Percentiles rank a stretch among this genome's conserved stretches.
phyloP scores from a whole-genome alignment of 129 eudicot species.

The Flaveria robusta region DNA sequence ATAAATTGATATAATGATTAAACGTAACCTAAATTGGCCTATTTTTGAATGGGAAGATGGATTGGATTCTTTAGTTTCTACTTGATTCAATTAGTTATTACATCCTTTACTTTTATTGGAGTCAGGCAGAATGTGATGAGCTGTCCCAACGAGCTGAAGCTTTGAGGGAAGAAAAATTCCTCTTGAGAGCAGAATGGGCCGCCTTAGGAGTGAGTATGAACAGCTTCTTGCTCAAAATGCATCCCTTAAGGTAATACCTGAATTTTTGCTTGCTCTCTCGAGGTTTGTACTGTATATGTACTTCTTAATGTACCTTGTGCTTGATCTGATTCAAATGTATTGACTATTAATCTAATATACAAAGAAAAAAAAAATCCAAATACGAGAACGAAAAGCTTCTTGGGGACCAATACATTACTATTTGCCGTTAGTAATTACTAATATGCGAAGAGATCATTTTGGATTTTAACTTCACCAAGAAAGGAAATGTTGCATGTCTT shows the following conservation, averaged over 20 bases:
- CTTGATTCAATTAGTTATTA: background rate
- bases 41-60: background rate
- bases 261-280: slow-evolving; percentile 7
- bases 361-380: background rate
- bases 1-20: background rate
- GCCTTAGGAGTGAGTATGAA: slow-evolving; percentile 66
- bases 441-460: background rate
- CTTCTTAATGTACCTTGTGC: background rate
- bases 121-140: slow-evolving; percentile 96
- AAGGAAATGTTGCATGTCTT: background rate
- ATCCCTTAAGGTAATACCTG: slow-evolving; percentile 63
- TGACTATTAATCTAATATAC: background rate
- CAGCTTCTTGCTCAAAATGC: slow-evolving; percentile 81
- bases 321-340: background rate
- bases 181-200: slow-evolving; percentile 74
- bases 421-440: background rate
- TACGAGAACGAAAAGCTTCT: background rate
- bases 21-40: background rate
- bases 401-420: background rate
- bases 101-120: slow-evolving; percentile 16
- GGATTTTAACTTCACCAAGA: background rate
- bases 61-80: slow-evolving; percentile 6
- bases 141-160: slow-evolving; percentile 87
- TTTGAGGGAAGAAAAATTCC: slow-evolving; percentile 80
- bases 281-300: background rate